Base-by-base conservation (phyloP, 192 early-diverging fungal genomes). In the Coemansia sp. region DNA sequence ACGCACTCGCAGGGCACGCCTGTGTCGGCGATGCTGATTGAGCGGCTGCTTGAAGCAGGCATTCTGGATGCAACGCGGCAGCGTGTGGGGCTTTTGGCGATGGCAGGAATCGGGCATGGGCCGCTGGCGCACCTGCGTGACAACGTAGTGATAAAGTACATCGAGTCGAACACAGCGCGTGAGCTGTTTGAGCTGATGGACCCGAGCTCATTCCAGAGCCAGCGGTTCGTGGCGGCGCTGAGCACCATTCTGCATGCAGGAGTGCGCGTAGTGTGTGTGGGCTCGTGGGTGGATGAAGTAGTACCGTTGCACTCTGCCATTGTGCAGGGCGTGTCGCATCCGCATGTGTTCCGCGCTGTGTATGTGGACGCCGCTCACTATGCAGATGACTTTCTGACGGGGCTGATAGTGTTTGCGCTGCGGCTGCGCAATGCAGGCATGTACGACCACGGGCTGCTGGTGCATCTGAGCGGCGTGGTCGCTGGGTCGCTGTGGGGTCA, bases 141-240 rank as follows among this genome's bases (percentile, higher is more conserved):
- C n/a, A 92, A 85, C 64, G 70, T 93, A 10, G 85, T 95, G 32
- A 87, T 98, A 4, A 89, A 92, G 65, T 92, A 93, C 70, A 87
- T 96, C 67, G 95, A 96, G 65, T 88, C 89, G 0, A 94, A 94
- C 53, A 86, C 94, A 14, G 92, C 95, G 5, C 85, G 91, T 32
- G 94, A 98, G 70, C 74, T 98, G 35, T 98, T 98, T 83, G 92
- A 94, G 52, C 94, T 97, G 65, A 93, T 92, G 86, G 90, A 94
- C 59, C 85, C 90, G 2, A 85, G 83, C 23, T 87, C 88, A 8
- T 63, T 62, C 0, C 89, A 94, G 49, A 76, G 93, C 38, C 76
- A 79, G 64, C 83, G 83, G 49, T 98, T 92, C 57, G 82, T 88
- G 19, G 82, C 85, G 2, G 88, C 92, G 2, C 76, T 97, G 48